Base-by-base conservation (phyloP, 441 rosid species). In the Sinapis alba region DNA sequence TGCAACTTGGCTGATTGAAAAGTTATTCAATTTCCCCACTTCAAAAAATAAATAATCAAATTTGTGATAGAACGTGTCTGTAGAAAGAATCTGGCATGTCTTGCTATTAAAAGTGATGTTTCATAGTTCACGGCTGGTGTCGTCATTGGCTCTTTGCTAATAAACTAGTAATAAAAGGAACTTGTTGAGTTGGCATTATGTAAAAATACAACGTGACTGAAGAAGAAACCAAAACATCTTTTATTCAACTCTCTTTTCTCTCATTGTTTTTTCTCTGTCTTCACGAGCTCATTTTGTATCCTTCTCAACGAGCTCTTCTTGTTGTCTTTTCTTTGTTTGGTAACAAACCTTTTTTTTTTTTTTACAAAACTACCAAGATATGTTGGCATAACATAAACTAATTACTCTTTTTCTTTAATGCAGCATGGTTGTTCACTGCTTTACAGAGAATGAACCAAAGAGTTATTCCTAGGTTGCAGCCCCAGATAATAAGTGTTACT, bases 51-150 rank as follows among this genome's bases (percentile, higher is more conserved):
- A 6, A 1, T 6, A 4, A 24, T 15, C 13, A 23, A 30, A 24
- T 24, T 6, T 53, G 62, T 36, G 28, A 38, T 24, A 62, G 50
- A n/a, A 61, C 15, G 45, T 32, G 4, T 38, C 32, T 38, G 9
- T 53, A 69, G 58, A 45, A 65, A 64, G 59, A 20, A 56, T 67
- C 30, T 65, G 62, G 54, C 54, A 67, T 67, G 73, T 3, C 11
- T 47, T 16, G 68, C 30, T 34, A 50, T 68, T 59, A 75, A 34
- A 67, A 67, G 68, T 59, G 57, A 47, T 75, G 73, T 75, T 60
- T 61, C 78, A 26, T 75, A 68, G 34, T 74, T 74, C 78, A 50
- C 68, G 68, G 68, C 72, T 67, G 19, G 53, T 74, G 78, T 74
- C 68, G 68, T 45, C 67, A 59, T 47, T 60, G 78, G 21, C 62